phyloP scores from a whole-genome alignment of 1,139 yeast species.

The Petasospora rhodanensis region DNA sequence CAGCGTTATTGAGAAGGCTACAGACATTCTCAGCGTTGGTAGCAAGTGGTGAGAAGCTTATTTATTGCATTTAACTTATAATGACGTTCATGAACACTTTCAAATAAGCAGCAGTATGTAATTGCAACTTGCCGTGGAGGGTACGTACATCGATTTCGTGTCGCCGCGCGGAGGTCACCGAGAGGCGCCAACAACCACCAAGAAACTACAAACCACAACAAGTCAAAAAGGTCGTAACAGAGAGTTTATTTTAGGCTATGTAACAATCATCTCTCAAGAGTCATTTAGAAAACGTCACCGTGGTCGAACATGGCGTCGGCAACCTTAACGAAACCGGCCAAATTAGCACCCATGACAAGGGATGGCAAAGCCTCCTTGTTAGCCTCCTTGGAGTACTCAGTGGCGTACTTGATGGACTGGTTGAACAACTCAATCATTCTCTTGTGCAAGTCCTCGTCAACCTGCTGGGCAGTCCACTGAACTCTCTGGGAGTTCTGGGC shows the following conservation, averaged over 20 bases:
- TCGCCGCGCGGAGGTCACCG: too few relatives aligned
- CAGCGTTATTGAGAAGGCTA: constrained; percentile 41
- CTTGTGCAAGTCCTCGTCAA: constrained; percentile 78
- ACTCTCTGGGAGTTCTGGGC: constrained; percentile 98
- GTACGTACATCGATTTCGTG: too few relatives aligned
- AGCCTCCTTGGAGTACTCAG: constrained; percentile 67
- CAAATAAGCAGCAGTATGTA: too few relatives aligned
- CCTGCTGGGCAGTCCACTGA: constrained; percentile 84
- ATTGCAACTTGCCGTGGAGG: too few relatives aligned
- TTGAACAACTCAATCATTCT: constrained; percentile 93
- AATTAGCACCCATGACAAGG: constrained; percentile 96
- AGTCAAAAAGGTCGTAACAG: neutral
- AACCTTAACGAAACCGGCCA: constrained; percentile 97
- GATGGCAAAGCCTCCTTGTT: constrained; percentile 74
- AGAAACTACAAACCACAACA: too few relatives aligned
- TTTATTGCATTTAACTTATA: too few relatives aligned
- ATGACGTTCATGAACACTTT: too few relatives aligned
- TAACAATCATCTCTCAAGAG: neutral
- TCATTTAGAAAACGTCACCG: constrained; percentile 70
- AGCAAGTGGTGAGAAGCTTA: constrained; percentile 34
- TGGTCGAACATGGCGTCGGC: constrained; percentile 98
- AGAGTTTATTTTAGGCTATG: neutral
- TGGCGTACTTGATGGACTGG: constrained; percentile 86
- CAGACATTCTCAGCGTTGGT: constrained; percentile 38
- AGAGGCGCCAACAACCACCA: too few relatives aligned